Evolutionary conservation across 805 yeast species (phyloP), one percentile per base, ranked within the genome.

Genomic region (Wickerhamomyces bovis): DNA sequence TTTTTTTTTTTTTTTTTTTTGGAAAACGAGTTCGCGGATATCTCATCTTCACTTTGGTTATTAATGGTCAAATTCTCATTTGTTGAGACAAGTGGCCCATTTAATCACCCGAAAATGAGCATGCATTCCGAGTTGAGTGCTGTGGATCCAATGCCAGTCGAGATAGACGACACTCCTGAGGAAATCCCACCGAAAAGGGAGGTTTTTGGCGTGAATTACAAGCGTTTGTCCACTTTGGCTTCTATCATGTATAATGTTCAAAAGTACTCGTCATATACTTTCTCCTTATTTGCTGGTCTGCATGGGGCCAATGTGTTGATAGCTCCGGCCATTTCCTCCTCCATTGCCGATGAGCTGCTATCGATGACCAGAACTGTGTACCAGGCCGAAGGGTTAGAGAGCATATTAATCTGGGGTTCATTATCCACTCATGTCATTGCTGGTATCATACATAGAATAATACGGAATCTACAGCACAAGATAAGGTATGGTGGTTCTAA

Each of bases 311-410:
- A 83, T 0, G 83, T 80, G 6, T 66, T 77, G 0, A 52, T 77
- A 2, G 70, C 76, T 0, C 92, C 94, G 0, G 57, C 74, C 4
- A 55, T 78, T 4, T 73, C 78, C 8, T 47, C 64, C 1, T 69
- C 61, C 0, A 46, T 70, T 3, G 75, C 78, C 3, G 75, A 81
- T 44, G 83, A 81, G 44, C 53, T 79, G 28, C 67, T 85, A 43
- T 76, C 81, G 51, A 68, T 81, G 65, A 79, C 80, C 0, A 69
- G 92, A 35, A 74, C 78, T 16, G 54, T 85, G 0, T 85, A 85
- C 59, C 85, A 81, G 47, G 66, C 71, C 0, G 72, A 81, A 0
- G 53, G 65, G 1, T 62, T 80, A 13, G 92, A 84, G 56, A 59
- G 60, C 8, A 44, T 68, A 0, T 53, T 77, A n/a, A 68, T 82